A percentile compares a stretch with the other conserved stretches of the same genome.
Evolutionary conservation across 2,329 filamentous ascomycete species (phyloP).

Genomic region (Graphilbum fragrans): DNA sequence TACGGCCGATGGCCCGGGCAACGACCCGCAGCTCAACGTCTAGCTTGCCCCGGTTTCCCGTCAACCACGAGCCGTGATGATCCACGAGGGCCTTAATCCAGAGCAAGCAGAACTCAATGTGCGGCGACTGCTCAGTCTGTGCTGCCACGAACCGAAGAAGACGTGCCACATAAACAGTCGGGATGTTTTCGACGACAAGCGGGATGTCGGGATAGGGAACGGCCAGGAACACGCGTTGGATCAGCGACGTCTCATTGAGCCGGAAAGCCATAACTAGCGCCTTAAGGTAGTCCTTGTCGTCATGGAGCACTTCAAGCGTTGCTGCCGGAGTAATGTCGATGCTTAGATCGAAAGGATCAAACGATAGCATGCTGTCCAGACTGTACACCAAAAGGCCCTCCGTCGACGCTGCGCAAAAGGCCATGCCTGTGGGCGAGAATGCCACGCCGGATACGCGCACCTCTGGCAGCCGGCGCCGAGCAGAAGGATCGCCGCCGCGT

Average conservation of each 20-base stretch:
- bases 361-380: constrained; percentile 70
- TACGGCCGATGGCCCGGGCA: constrained; percentile 65
- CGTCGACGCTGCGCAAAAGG: constrained; percentile 90
- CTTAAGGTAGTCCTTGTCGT: constrained; percentile 72
- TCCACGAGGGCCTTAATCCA: constrained; percentile 82
- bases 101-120: constrained; percentile 86
- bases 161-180: constrained; percentile 73
- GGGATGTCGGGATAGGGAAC: constrained; percentile 64
- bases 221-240: constrained; percentile 75
- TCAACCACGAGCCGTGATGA: constrained; percentile 74
- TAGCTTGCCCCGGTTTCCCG: constrained; percentile 65
- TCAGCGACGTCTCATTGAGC: constrained; percentile 72
- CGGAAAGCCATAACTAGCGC: constrained; percentile 96
- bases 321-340: constrained; percentile 85
- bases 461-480: constrained; percentile 63
- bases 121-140: constrained; percentile 79
- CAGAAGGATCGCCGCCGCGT: constrained; percentile 69
- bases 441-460: constrained; percentile 74
- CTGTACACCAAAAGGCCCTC: constrained; percentile 92
- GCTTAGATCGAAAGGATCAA: constrained; percentile 94
- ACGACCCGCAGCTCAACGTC: constrained; percentile 78
- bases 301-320: constrained; percentile 56
- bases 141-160: constrained; percentile 78
- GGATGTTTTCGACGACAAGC: constrained; percentile 67
- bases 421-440: constrained; percentile 78